These are phyloP conservation scores for Mortierella sp. DNA, from an alignment of 371 early-diverging fungal species.

Conservation along the genomic window DNA sequence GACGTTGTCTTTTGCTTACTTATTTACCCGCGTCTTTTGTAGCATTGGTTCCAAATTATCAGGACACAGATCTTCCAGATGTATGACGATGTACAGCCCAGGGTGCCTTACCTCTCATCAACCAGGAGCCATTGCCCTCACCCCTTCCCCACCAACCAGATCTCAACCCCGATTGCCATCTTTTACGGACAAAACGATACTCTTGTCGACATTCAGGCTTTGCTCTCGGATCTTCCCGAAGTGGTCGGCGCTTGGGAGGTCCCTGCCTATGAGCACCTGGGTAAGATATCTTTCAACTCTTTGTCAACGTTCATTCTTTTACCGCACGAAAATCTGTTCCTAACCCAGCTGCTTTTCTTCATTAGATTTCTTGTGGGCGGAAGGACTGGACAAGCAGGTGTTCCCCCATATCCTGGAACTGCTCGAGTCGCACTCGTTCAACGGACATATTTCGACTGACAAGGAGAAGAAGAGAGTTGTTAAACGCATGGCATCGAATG, in stretches of 20 bases:
- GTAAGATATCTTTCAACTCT: conserved; percentile 17
- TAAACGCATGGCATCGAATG: conserved; percentile 18
- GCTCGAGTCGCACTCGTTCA: conserved; percentile 44
- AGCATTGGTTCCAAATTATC: conserved; percentile 97
- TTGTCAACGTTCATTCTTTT: too few relatives aligned
- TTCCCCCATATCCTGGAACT: conserved; percentile 44
- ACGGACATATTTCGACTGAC: conserved; percentile 40
- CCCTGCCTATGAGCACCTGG: conserved; percentile 81
- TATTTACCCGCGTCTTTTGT: conserved; percentile 23
- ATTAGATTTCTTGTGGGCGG: conserved; percentile 84
- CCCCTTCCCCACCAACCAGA: conserved; percentile 85
- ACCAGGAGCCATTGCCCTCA: conserved; percentile 68
- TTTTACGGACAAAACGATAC: conserved; percentile 94
- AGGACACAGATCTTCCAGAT: conserved; percentile 90
- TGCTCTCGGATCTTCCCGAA: conserved; percentile 72
- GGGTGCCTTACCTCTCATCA: conserved; percentile 68
- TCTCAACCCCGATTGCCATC: conserved; percentile 87
- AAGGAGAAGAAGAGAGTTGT: conserved; percentile 5
- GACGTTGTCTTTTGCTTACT: not conserved
- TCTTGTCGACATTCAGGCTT: conserved; percentile 78
- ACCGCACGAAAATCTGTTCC: too few relatives aligned
- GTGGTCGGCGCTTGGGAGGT: conserved; percentile 75
- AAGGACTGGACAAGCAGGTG: conserved; percentile 56
- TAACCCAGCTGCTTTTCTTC: not conserved
- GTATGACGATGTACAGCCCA: conserved; percentile 89